A percentile compares a stretch with the other conserved stretches of the same genome.
Conservation (phyloP, 176 grass and related monocot genomes). For the Phragmites australis region DNA sequence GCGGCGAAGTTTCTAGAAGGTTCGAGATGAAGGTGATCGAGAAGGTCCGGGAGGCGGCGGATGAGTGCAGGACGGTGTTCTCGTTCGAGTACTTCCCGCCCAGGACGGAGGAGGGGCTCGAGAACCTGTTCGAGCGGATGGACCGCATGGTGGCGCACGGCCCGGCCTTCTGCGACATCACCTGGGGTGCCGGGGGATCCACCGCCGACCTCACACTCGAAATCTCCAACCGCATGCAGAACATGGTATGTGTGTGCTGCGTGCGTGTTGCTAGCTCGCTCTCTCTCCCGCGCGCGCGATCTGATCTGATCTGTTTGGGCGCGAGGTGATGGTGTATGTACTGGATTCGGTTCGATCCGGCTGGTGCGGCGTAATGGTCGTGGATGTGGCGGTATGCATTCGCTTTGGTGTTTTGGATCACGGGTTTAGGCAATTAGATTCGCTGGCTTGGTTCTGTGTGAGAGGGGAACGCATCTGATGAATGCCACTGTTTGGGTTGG, state of each 20-base stretch:
- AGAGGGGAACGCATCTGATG: neutral
- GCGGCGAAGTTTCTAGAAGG: conserved; percentile 6
- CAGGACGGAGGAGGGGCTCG: conserved; percentile 80
- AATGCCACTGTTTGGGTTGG: neutral
- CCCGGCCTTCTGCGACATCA: conserved; percentile 89
- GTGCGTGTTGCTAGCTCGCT: neutral
- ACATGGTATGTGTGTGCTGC: conserved; percentile 52
- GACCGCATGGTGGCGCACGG: conserved; percentile 90
- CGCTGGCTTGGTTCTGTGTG: neutral
- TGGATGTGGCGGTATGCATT: neutral
- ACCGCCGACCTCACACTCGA: conserved; percentile 90
- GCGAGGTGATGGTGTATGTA: neutral
- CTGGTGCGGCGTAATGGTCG: conserved; percentile 3
- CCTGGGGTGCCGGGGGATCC: conserved; percentile 91
- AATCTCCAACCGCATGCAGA: conserved; percentile 86
- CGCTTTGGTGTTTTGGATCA: neutral
- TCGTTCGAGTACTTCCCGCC: conserved; percentile 95
- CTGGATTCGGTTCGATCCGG: neutral
- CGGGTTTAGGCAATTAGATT: conserved; percentile 3
- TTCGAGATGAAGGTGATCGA: conserved; percentile 88
- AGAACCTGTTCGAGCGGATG: conserved; percentile 94
- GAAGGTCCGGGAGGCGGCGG: conserved; percentile 53
- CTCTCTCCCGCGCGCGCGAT: conserved; percentile 17
- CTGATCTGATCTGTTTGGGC: conserved; percentile 39
- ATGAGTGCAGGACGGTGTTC: conserved; percentile 73